Evolutionary conservation across 345 rosid species (phyloP).

Genomic region (Brassica cretica): DNA sequence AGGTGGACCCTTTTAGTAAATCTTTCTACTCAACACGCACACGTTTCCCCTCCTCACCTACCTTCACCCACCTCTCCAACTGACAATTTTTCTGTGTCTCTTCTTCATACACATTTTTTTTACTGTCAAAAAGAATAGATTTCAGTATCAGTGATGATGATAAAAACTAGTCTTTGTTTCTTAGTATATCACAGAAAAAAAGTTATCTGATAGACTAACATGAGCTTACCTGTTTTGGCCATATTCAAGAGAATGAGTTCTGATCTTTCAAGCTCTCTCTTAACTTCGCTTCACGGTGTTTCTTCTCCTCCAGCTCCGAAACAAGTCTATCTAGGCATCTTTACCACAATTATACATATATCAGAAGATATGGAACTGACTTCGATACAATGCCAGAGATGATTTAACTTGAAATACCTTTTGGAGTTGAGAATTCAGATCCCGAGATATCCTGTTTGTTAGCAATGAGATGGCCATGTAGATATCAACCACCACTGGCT

Average conservation of each 20-base stretch:
- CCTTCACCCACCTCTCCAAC: constrained; percentile 43
- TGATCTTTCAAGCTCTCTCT: constrained; percentile 86
- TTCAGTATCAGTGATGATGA: constrained; percentile 11
- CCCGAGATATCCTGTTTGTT: constrained; percentile 78
- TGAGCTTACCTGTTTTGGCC: constrained; percentile 68
- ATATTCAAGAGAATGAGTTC: constrained; percentile 66
- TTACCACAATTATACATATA: constrained; percentile 25
- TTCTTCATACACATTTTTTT: constrained; percentile 11
- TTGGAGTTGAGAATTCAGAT: constrained; percentile 86
- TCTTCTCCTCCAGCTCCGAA: constrained; percentile 77
- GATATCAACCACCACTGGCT: constrained; percentile 65
- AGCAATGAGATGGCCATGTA: constrained; percentile 66
- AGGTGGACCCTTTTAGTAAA: constrained; percentile 55
- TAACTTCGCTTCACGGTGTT: constrained; percentile 72
- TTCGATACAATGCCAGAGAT: neutral
- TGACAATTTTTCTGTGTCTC: constrained; percentile 29
- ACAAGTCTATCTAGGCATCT: constrained; percentile 86
- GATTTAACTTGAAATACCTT: constrained; percentile 51
- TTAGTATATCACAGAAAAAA: neutral
- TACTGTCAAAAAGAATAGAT: constrained; percentile 21
- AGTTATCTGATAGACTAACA: neutral
- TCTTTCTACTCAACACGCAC: constrained; percentile 69
- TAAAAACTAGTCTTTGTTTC: neutral
- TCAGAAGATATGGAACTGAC: constrained; percentile 8
- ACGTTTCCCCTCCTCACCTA: constrained; percentile 68